Conservation (phyloP, 805 yeast species). For the Monosporozyma siamensis region DNA sequence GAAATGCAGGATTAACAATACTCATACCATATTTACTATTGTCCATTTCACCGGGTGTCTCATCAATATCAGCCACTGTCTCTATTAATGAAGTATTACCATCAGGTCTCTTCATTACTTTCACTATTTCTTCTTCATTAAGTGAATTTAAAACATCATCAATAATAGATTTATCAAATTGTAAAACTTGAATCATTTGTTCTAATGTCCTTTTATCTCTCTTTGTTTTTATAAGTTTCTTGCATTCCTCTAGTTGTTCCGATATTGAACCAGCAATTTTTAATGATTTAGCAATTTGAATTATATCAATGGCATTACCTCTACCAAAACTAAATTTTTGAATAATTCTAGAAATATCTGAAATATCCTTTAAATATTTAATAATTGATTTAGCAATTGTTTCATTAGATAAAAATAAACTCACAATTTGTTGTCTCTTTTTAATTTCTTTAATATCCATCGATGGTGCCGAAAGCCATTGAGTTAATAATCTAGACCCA, state of each 20-base stretch:
- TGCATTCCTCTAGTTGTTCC: slow-evolving; percentile 17
- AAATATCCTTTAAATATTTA: slow-evolving; percentile 35
- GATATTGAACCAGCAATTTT: slow-evolving; percentile 16
- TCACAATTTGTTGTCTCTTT: slow-evolving; percentile 46
- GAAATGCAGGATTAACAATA: slow-evolving; percentile 31
- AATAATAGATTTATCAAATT: slow-evolving; percentile 36
- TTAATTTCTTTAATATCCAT: slow-evolving; percentile 47
- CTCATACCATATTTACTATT: slow-evolving; percentile 6
- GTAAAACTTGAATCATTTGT: slow-evolving; percentile 15
- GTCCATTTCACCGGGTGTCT: slow-evolving; percentile 5
- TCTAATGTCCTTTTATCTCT: slow-evolving; percentile 13
- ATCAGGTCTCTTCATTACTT: slow-evolving; percentile 4
- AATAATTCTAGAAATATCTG: slow-evolving; percentile 52
- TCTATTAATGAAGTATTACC: not conserved
- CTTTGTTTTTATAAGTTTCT: slow-evolving; percentile 13
- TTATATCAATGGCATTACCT: slow-evolving; percentile 37
- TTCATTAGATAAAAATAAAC: slow-evolving; percentile 31
- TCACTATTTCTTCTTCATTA: slow-evolving; percentile 32
- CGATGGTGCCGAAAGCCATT: slow-evolving; percentile 79
- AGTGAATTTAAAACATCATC: slow-evolving; percentile 35
- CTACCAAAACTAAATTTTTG: slow-evolving; percentile 46
- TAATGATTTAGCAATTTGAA: slow-evolving; percentile 37
- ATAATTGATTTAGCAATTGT: slow-evolving; percentile 28
- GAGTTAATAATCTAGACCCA: slow-evolving; percentile 69
- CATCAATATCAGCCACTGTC: slow-evolving; percentile 6